phyloP scores from a whole-genome alignment of 2,329 filamentous ascomycete genomes.

The Thermothelomyces thermophilus region DNA sequence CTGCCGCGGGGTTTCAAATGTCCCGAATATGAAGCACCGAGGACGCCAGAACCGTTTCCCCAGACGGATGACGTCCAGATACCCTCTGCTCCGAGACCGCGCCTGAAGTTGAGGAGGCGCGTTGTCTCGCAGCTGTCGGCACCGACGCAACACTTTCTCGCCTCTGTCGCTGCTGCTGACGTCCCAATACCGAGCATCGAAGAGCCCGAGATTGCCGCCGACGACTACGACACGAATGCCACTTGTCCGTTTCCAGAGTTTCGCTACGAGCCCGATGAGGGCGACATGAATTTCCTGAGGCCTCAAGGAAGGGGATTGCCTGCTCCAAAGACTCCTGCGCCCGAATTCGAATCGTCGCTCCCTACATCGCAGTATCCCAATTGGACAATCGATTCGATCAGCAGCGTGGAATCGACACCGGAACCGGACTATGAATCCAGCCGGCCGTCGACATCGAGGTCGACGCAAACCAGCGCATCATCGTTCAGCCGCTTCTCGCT shows the following conservation, averaged over 20 bases:
- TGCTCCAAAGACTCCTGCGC: conserved; percentile 54
- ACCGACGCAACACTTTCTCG: conserved; percentile 60
- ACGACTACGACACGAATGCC: conserved; percentile 40
- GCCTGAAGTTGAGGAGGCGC: conserved; percentile 50
- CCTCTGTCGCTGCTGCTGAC: conserved; percentile 59
- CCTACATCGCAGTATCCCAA: conserved; percentile 47
- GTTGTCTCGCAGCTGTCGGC: conserved; percentile 47
- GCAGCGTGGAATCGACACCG: conserved; percentile 50
- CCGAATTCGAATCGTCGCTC: conserved; percentile 38
- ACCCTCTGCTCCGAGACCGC: conserved; percentile 46
- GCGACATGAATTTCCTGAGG: conserved; percentile 24
- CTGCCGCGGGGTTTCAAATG: conserved; percentile 39
- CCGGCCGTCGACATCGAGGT: conserved; percentile 53
- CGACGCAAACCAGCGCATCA: conserved; percentile 52
- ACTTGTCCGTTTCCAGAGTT: conserved; percentile 21
- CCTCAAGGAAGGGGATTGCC: conserved; percentile 41
- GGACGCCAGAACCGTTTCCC: conserved; percentile 47
- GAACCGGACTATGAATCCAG: conserved; percentile 50
- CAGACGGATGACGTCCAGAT: conserved; percentile 33
- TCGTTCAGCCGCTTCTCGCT: conserved; percentile 51
- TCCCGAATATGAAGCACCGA: conserved; percentile 34
- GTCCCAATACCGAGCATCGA: conserved; percentile 60
- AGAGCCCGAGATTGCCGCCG: conserved; percentile 38
- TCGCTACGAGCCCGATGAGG: conserved; percentile 25
- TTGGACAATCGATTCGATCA: conserved; percentile 54